phyloP scores from a whole-genome alignment of 1,139 yeast species.

The Kazachstania sp. region DNA sequence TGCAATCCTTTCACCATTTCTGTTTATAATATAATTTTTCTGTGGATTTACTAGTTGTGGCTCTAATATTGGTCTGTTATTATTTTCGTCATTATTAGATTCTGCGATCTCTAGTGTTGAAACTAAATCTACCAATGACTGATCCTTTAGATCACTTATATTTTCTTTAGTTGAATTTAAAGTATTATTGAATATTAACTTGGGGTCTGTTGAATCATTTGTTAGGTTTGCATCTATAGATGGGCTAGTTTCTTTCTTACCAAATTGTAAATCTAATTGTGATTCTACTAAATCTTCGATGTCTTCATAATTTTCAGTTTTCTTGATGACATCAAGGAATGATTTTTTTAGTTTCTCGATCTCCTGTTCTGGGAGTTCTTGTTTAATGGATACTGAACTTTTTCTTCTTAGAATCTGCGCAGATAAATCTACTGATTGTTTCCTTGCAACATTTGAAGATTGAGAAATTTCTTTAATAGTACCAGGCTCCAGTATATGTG shows the following conservation, averaged over 20 bases:
- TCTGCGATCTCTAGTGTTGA: background rate
- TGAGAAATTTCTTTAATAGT: slow-evolving; percentile 19
- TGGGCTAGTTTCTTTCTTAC: slow-evolving; percentile 4
- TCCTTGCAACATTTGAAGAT: slow-evolving; percentile 8
- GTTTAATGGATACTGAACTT: slow-evolving; percentile 6
- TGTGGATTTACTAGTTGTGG: slow-evolving; percentile 30
- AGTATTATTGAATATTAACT: background rate
- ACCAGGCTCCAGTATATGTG: slow-evolving; percentile 20
- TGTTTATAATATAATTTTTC: slow-evolving; percentile 31
- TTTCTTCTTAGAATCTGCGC: slow-evolving; percentile 13
- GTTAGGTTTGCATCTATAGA: slow-evolving; percentile 2
- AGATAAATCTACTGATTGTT: slow-evolving; percentile 10
- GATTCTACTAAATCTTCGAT: slow-evolving; percentile 26
- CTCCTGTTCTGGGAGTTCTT: background rate
- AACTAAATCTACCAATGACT: background rate
- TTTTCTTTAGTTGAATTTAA: background rate
- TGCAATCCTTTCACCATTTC: slow-evolving; percentile 30
- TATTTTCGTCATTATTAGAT: background rate
- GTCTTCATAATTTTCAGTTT: slow-evolving; percentile 14
- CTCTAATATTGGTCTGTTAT: slow-evolving; percentile 1
- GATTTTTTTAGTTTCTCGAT: slow-evolving; percentile 12
- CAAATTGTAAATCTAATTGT: slow-evolving; percentile 23
- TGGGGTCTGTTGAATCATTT: slow-evolving; percentile 3
- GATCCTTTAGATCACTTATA: slow-evolving; percentile 2
- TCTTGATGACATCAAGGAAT: slow-evolving; percentile 14